phyloP scores from a whole-genome alignment of 257 asterid genomes.

The Paraleonurus japonicus region DNA sequence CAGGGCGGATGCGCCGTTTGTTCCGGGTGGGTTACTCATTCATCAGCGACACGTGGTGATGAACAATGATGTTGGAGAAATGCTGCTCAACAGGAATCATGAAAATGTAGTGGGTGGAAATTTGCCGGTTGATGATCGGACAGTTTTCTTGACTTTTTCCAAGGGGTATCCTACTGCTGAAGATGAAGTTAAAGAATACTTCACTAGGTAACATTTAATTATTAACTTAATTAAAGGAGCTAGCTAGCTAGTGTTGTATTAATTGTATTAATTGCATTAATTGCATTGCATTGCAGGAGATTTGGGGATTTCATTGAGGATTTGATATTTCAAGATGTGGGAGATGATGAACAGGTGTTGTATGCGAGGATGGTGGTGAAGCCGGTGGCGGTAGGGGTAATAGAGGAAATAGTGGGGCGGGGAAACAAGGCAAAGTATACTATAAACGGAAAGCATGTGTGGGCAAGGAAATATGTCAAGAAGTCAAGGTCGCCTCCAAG shows the following conservation, averaged over 20 bases:
- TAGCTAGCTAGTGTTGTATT: too few species aligned
- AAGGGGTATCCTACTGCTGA: constrained; percentile 62
- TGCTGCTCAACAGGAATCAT: constrained; percentile 12
- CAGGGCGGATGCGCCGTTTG: constrained; percentile 15
- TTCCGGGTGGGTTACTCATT: too few species aligned
- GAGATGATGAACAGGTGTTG: constrained; percentile 51
- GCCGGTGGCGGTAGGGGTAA: constrained; percentile 25
- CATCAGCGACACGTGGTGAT: constrained; percentile 1
- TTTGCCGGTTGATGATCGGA: constrained; percentile 45
- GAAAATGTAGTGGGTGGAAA: constrained; percentile 30
- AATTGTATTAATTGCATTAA: neutral
- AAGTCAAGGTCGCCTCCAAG: constrained; percentile 25
- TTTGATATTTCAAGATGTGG: constrained; percentile 66
- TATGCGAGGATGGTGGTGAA: constrained; percentile 61
- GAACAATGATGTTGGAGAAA: constrained; percentile 22
- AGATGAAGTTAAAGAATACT: constrained; percentile 55
- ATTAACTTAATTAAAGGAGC: too few species aligned
- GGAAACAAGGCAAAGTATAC: constrained; percentile 58
- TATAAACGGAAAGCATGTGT: constrained; percentile 82
- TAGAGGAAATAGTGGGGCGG: constrained; percentile 35
- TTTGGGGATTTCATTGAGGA: constrained; percentile 73
- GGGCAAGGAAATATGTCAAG: constrained; percentile 69
- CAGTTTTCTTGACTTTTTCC: constrained; percentile 74
- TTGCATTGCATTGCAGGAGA: constrained; percentile 28
- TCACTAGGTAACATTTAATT: constrained; percentile 47